Evolutionary conservation across 352 stramenopile genomes (phyloP).

Genomic region (Pythium monospermum): DNA sequence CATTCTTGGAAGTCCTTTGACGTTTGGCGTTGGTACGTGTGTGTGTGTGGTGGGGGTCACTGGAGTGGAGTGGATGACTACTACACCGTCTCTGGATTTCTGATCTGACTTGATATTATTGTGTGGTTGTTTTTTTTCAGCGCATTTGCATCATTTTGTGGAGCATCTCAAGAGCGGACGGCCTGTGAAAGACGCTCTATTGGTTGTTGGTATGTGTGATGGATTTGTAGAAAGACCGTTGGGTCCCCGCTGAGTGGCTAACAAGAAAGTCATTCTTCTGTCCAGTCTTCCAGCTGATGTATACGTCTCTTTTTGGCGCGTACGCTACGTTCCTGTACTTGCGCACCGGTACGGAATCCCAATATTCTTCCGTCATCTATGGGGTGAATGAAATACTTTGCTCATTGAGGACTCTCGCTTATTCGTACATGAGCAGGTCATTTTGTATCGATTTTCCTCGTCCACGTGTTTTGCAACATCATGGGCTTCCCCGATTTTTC

Average conservation of each 20-base stretch:
- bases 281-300: slow-evolving; percentile 90
- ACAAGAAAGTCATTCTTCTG: no score
- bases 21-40: slow-evolving; percentile 90
- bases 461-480: slow-evolving; percentile 94
- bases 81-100: no score
- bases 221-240: no score
- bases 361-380: background rate
- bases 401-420: background rate
- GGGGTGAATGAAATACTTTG: background rate
- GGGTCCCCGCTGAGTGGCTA: no score
- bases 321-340: slow-evolving; percentile 94
- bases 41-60: background rate
- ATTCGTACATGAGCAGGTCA: no score
- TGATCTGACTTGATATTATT: no score
- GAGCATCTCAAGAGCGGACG: slow-evolving; percentile 71
- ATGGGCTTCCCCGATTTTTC: slow-evolving; percentile 92
- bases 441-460: slow-evolving; percentile 84
- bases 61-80: slow-evolving; percentile 19
- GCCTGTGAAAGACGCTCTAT: slow-evolving; percentile 56
- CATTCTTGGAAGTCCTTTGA: slow-evolving; percentile 85
- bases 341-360: slow-evolving; percentile 57
- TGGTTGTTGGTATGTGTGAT: slow-evolving; percentile 49
- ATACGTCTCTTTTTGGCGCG: slow-evolving; percentile 94
- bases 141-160: slow-evolving; percentile 84
- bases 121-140: slow-evolving; percentile 31